Base-by-base conservation (phyloP, 176 grass and related monocot species). In the Eragrostis curvula region DNA sequence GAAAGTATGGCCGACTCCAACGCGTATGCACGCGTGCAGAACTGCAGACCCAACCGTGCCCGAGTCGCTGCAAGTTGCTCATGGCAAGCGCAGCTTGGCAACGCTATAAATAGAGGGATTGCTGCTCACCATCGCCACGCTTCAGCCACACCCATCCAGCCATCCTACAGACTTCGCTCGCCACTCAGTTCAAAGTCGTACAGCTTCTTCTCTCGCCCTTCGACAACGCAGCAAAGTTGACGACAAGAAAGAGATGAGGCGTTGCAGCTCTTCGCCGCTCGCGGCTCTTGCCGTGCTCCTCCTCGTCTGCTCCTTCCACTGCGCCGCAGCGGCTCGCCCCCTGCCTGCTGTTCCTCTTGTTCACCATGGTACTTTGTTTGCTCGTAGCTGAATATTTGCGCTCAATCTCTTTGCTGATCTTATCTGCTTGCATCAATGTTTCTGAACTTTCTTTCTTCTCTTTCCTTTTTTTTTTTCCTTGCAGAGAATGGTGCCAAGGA, bases 231-330 rank as follows among this genome's bases (percentile, higher is more conserved):
- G 10, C 68, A 5, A 24, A 61, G 58, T 5, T 3, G 57, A 55
- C 9, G 11, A 58, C 23, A 25, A 1, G 81, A 40, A 52, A 58
- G 73, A 17, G 41, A 84, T 84, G 82, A 57, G 39, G 62, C 60
- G 24, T 1, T 32, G 14, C 40, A 8, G 62, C 48, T 60, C 73
- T 32, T 24, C 25, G 20, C 49, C 50, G 50, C 12, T 70, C 17
- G 39, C 49, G 28, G 73, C 73, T 49, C 8, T 59, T 5, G 12
- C 64, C 18, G 25, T 84, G 25, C 73, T 84, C 20, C 49, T 84
- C 82, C 0, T 68, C 79, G 1, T 28, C 58, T 25, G 46, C 72
- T 15, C 27, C 82, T 75, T 23, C 73, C 82, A 77, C 25, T 0
- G 24, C 24, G 73, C 50, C 0, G 62, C 82, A 0, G 70, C 70